Conservation (phyloP, 768 basidiomycete genomes). For the Inosperma sp. region DNA sequence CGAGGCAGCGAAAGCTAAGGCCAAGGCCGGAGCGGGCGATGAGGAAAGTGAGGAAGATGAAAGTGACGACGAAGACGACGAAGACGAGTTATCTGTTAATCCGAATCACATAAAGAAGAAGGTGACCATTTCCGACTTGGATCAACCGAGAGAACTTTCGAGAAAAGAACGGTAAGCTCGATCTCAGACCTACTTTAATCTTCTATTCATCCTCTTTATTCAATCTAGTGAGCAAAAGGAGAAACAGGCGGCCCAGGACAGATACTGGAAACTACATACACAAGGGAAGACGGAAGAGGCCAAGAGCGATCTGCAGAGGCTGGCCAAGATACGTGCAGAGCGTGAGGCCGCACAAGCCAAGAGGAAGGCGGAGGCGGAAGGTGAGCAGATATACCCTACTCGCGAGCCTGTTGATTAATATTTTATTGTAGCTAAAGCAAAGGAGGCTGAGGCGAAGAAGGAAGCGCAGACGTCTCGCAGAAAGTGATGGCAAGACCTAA, state of each 20-base stretch:
- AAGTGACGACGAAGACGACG: constrained; percentile 37
- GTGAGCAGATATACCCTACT: constrained; percentile 36
- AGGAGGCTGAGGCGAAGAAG: constrained; percentile 60
- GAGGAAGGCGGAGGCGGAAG: constrained; percentile 84
- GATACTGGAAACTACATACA: constrained; percentile 81
- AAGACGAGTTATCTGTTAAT: constrained; percentile 68
- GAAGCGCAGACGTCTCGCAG: constrained; percentile 37
- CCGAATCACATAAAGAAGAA: constrained; percentile 74
- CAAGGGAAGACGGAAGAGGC: constrained; percentile 90
- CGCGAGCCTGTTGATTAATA: background rate
- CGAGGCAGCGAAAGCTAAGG: constrained; percentile 46
- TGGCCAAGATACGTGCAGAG: constrained; percentile 81
- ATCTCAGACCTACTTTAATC: background rate
- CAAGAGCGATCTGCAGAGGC: constrained; percentile 79
- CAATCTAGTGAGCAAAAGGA: constrained; percentile 78
- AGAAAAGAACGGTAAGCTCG: constrained; percentile 57
- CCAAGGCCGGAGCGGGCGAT: constrained; percentile 25
- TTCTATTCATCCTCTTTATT: constrained; percentile 2
- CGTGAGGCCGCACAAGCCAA: constrained; percentile 85
- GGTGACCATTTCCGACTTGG: constrained; percentile 72
- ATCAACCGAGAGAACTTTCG: constrained; percentile 53
- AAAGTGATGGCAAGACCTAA: too few species aligned
- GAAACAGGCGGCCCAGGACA: constrained; percentile 83
- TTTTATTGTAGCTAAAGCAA: constrained; percentile 49
- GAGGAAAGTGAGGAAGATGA: constrained; percentile 43